phyloP scores from a whole-genome alignment of 495 filamentous ascomycete species.

The Aspergillus leporis region DNA sequence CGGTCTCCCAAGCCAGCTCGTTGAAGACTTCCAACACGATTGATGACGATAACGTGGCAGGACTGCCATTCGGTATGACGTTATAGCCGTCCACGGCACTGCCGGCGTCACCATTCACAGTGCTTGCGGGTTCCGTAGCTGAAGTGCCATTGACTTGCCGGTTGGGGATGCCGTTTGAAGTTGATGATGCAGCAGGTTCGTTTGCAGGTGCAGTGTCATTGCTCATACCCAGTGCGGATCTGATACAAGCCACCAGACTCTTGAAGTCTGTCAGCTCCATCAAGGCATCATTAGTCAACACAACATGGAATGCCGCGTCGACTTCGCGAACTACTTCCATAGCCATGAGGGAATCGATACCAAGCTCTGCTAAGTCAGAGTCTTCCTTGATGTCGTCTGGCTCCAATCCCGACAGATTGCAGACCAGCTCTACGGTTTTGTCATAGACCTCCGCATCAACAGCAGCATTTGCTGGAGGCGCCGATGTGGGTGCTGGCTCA shows the following conservation, averaged over 20 bases:
- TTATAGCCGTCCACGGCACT: too few relatives aligned
- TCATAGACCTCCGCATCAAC: slow-evolving; percentile 9
- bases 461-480: neutral
- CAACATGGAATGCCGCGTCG: slow-evolving; percentile 36
- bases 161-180: neutral
- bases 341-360: slow-evolving; percentile 53
- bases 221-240: neutral
- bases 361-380: slow-evolving; percentile 39
- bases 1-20: neutral
- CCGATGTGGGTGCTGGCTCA: neutral
- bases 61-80: neutral
- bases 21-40: slow-evolving; percentile 3
- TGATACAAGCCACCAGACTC: neutral
- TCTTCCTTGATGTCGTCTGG: slow-evolving; percentile 32
- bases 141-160: too few relatives aligned
- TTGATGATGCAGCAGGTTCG: neutral
- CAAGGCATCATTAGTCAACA: slow-evolving; percentile 27
- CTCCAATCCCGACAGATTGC: slow-evolving; percentile 39
- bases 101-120: too few relatives aligned
- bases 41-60: neutral
- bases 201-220: neutral
- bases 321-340: slow-evolving; percentile 52
- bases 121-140: neutral
- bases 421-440: slow-evolving; percentile 27
- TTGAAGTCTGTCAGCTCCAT: slow-evolving; percentile 23